Base-by-base conservation (phyloP, 257 asterid genomes). In the Jasminum sambac region DNA sequence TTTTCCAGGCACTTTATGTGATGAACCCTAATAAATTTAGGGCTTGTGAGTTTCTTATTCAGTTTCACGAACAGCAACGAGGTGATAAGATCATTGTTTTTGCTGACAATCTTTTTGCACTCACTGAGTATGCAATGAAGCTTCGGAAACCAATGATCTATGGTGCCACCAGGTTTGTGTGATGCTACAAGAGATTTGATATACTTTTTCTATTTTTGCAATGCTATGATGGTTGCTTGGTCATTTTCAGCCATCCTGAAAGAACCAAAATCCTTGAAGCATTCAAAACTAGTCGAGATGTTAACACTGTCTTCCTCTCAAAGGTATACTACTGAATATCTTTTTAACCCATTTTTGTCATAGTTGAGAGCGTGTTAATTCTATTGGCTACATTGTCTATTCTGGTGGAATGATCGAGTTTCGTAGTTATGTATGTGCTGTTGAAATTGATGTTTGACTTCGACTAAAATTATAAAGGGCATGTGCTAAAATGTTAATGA, bases 81-180 rank as follows among this genome's bases (percentile, higher is more conserved):
- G 89, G 96, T 46, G 99, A 95, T 87, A 95, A 95, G 81, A 95
- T 91, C 65, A 91, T 95, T 73, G 99, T 95, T 63, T 95, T 95
- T 61, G 99, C 99, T 3, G 99, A 95, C 80, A 91, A 95, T 87
- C 98, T 95, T 60, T 95, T 95, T 90, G 99, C 99, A 6, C 89
- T 95, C 63, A 84, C 87, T 3, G 99, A 89, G 84, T 95, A 95
- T 75, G 99, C 99, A 70, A 84, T 80, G 96, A 95, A 86, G 82
- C 98, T 95, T 74, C 81, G 84, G 39, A 95, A 91, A 79, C 98
- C 99, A 71, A 91, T 89, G 98, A 95, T 95, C 55, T 91, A 87
- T 83, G 97, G 99, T 82, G 99, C 98, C 79, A 95, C 99, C 79
- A 91, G 98, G 99, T 94, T 59, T 68, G 88, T 69, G 60, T 55